phyloP scores from a whole-genome alignment of 495 filamentous ascomycete species.

The Neurospora hispaniola region DNA sequence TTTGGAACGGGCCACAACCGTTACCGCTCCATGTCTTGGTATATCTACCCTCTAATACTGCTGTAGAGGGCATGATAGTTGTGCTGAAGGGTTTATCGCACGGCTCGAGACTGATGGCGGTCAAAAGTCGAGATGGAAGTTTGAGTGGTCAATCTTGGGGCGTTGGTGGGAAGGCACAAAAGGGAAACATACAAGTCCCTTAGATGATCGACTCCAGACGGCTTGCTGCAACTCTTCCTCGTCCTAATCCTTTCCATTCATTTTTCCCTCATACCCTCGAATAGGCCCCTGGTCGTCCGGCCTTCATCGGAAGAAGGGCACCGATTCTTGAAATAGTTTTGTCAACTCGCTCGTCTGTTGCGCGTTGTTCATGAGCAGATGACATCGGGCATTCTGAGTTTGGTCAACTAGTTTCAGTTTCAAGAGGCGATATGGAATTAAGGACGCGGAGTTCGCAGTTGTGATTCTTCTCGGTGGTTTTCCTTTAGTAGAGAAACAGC shows the following conservation, averaged over 20 bases:
- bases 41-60: neutral
- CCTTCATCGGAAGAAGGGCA: neutral
- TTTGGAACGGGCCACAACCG: neutral
- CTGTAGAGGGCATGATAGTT: neutral
- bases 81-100: neutral
- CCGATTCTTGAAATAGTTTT: neutral
- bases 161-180: neutral
- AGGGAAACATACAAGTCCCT: neutral
- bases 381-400: neutral
- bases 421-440: slow-evolving; percentile 41
- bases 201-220: neutral
- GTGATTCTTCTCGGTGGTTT: slow-evolving; percentile 10
- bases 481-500: neutral
- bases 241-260: neutral
- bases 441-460: slow-evolving; percentile 12
- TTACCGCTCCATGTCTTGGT: neutral
- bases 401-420: neutral
- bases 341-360: neutral
- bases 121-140: neutral
- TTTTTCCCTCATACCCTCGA: neutral
- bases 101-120: neutral
- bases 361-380: neutral
- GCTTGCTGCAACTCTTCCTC: neutral
- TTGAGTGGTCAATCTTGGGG: neutral
- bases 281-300: neutral